Conservation (phyloP, 2,329 filamentous ascomycete genomes). For the Pseudogymnoascus destructans region DNA sequence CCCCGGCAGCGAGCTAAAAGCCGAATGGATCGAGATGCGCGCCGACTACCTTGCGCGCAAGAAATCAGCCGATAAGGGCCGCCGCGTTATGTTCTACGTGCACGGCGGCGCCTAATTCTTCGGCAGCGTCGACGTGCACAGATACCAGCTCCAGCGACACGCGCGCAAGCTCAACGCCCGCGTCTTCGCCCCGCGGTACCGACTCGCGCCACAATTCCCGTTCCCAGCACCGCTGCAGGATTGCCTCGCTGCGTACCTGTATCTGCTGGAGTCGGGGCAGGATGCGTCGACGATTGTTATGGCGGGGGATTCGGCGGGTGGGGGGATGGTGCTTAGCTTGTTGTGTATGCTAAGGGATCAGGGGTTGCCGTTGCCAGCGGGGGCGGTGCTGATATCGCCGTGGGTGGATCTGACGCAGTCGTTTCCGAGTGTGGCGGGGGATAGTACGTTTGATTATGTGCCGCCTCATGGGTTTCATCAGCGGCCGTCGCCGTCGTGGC, state of each 20-base stretch:
- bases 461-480: slow-evolving; percentile 80
- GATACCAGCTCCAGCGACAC: slow-evolving; percentile 96
- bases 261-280: slow-evolving; percentile 57
- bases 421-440: slow-evolving; percentile 72
- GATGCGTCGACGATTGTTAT: slow-evolving; percentile 72
- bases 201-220: slow-evolving; percentile 83
- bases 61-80: slow-evolving; percentile 43
- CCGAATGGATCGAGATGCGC: slow-evolving; percentile 96
- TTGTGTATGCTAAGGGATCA: slow-evolving; percentile 72
- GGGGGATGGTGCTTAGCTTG: slow-evolving; percentile 73
- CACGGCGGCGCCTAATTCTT: slow-evolving; percentile 95
- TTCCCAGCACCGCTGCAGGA: slow-evolving; percentile 91
- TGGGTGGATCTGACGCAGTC: slow-evolving; percentile 96
- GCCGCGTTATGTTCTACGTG: slow-evolving; percentile 81
- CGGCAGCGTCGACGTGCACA: slow-evolving; percentile 86
- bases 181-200: slow-evolving; percentile 76
- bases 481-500: slow-evolving; percentile 82
- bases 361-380: slow-evolving; percentile 72
- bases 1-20: slow-evolving; percentile 51
- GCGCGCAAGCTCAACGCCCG: slow-evolving; percentile 85
- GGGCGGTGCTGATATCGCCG: slow-evolving; percentile 79
- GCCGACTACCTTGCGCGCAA: slow-evolving; percentile 63
- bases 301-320: slow-evolving; percentile 87
- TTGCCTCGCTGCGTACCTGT: slow-evolving; percentile 76
- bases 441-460: slow-evolving; percentile 73